Base-by-base conservation (phyloP, 192 early-diverging fungal species). In the Gigaspora rosea region DNA sequence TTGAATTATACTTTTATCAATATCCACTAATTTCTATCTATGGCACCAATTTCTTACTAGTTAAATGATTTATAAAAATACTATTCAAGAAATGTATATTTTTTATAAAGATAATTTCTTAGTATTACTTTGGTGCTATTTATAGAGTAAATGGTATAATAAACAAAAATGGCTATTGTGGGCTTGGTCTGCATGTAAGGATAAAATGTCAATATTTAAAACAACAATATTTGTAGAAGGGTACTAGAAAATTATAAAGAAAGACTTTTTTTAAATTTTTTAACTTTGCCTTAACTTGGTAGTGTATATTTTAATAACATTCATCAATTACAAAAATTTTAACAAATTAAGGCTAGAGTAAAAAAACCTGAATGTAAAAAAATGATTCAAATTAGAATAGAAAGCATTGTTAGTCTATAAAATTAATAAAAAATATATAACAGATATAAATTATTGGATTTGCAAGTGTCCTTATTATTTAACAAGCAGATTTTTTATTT, bases 101-200 rank as follows among this genome's bases (percentile, higher is more conserved):
- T 72, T 72, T 58, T 72, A 52, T 72, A 54, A 54, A 72, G 27
- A 72, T 56, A 52, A 71, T 56, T 71, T 51, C 16, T 57, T 71
- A 32, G 5, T 36, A n/a, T 57, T 0, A 2, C 54, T 72, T 72
- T 72, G 51, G 71, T 4, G 4, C 16, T 57, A 71, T 57, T 35
- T 56, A 10, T 56, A 13, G 52, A 46, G 15, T 52, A 51, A 71
- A 35, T 71, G 51, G 70, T 57, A 71, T 71, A 6, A 12, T 68
- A 15, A 18, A 7, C 3, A 35, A 71, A 58, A 33, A 35, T 72
- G 71, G 35, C 0, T 8, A 12, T 72, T 72, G 35, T 56, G 71
- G 50, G 22, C 10, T 4, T 10, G 56, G 41, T 54, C 71, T 57
- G 47, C 20, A 51, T 69, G 18, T 49, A 47, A 69, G 49, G 67